Evolutionary conservation across 768 basidiomycete species (phyloP).

Genomic region (Tylopilus rubrobrunneus): DNA sequence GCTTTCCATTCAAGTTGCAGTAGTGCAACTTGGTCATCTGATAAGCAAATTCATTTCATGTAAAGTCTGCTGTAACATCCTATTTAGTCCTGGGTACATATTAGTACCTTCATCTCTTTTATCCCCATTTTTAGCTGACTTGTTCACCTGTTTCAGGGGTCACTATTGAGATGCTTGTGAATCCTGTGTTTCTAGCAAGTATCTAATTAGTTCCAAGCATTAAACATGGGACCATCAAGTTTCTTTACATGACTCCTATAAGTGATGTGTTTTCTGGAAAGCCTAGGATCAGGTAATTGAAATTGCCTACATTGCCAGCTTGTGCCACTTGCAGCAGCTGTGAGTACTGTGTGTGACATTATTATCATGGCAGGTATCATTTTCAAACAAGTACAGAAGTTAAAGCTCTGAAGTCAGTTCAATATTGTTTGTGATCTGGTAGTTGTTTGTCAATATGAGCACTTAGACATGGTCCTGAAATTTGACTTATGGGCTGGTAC

Average conservation of each 20-base stretch:
- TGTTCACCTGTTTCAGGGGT: background rate
- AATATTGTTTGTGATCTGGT: slow-evolving; percentile 6
- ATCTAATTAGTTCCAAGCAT: slow-evolving; percentile 1
- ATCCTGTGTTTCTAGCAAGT: background rate
- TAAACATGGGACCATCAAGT: background rate
- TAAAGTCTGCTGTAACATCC: background rate
- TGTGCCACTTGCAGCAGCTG: background rate
- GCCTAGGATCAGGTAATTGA: background rate
- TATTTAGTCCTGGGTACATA: slow-evolving; percentile 9
- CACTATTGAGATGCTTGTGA: slow-evolving; percentile 1
- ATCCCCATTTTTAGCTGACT: background rate
- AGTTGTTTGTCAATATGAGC: slow-evolving; percentile 13
- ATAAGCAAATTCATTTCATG: background rate
- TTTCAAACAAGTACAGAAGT: slow-evolving; percentile 11
- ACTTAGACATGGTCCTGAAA: slow-evolving; percentile 9
- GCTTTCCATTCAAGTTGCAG: background rate
- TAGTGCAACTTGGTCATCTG: slow-evolving; percentile 2
- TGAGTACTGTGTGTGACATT: slow-evolving; percentile 11
- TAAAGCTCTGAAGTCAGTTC: slow-evolving; percentile 4
- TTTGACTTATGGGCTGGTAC: too few species aligned
- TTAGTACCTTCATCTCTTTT: background rate
- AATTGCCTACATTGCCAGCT: background rate
- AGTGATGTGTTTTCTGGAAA: background rate
- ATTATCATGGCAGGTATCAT: slow-evolving; percentile 7
- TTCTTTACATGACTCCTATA: slow-evolving; percentile 7